Percentiles rank a stretch among this genome's conserved stretches.
Conservation (phyloP, 1,284 basidiomycete species). For the Cystobasidium pallidum region DNA sequence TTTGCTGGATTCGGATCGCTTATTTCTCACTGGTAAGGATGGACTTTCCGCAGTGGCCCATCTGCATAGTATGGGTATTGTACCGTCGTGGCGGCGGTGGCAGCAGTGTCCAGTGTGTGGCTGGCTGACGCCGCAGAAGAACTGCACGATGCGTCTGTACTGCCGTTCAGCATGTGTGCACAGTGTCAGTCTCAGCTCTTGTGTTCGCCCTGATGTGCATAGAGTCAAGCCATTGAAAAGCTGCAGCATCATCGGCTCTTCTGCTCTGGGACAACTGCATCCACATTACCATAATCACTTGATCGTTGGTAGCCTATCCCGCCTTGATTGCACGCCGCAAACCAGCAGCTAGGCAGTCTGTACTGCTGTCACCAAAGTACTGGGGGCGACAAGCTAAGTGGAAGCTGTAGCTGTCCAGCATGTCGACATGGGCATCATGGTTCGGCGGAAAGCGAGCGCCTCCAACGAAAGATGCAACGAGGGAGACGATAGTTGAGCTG, state of each 20-base stretch:
- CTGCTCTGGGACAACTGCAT: not conserved
- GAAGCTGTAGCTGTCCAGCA: slow-evolving; percentile 61
- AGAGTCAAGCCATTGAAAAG: not conserved
- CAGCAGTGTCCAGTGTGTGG: not conserved
- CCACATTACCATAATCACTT: not conserved
- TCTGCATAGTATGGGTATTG: slow-evolving; percentile 48
- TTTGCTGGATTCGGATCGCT: not conserved
- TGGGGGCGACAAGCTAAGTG: not conserved
- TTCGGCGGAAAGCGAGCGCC: slow-evolving; percentile 55
- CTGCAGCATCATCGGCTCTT: not conserved
- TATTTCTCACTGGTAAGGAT: slow-evolving; percentile 56
- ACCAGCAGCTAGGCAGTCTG: slow-evolving; percentile 11
- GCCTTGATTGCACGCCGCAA: too few species aligned
- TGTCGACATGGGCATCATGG: slow-evolving; percentile 85
- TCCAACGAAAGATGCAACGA: slow-evolving; percentile 52
- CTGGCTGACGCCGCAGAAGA: slow-evolving; percentile 1
- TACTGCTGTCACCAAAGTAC: not conserved
- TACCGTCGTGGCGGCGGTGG: slow-evolving; percentile 4
- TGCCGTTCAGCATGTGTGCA: not conserved
- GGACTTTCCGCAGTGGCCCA: slow-evolving; percentile 57
- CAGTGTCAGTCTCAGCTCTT: not conserved
- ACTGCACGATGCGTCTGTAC: not conserved
- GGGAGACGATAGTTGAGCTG: slow-evolving; percentile 59
- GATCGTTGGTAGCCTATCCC: too few species aligned
- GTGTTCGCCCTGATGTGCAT: not conserved